Conservation (phyloP, 495 filamentous ascomycete genomes). For the Annulohypoxylon nitens region DNA sequence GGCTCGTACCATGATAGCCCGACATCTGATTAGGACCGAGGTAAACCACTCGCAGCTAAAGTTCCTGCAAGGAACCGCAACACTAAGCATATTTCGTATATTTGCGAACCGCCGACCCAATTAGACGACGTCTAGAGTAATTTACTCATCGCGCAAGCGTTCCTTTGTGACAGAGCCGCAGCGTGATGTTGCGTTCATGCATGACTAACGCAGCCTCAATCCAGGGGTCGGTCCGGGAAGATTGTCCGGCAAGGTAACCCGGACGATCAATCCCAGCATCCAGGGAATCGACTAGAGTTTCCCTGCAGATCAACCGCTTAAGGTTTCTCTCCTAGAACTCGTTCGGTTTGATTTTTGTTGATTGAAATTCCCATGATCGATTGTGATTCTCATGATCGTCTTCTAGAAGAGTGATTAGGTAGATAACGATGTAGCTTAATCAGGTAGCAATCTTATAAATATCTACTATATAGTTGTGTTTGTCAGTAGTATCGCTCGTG, state of each 20-base stretch:
- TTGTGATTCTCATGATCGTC: neutral
- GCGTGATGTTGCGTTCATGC: constrained; percentile 1
- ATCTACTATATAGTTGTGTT: neutral
- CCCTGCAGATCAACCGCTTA: neutral
- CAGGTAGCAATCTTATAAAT: neutral
- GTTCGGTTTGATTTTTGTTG: neutral
- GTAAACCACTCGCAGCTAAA: neutral
- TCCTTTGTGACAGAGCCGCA: neutral
- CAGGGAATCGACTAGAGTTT: neutral
- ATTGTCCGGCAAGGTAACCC: neutral
- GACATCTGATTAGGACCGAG: neutral
- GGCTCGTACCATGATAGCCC: neutral
- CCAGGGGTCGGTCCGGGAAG: neutral
- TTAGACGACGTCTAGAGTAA: neutral
- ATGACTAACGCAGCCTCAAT: neutral
- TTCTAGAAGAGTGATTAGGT: neutral
- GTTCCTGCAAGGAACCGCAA: neutral
- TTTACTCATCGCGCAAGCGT: neutral
- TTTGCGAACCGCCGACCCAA: neutral
- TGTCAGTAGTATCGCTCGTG: neutral
- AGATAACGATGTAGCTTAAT: neutral
- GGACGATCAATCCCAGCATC: neutral
- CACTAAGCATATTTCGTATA: neutral
- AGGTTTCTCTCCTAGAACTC: neutral
- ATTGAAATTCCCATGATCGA: neutral